Conservation (phyloP, 2,329 filamentous ascomycete genomes). For the Berkeleyomyces rouxiae region DNA sequence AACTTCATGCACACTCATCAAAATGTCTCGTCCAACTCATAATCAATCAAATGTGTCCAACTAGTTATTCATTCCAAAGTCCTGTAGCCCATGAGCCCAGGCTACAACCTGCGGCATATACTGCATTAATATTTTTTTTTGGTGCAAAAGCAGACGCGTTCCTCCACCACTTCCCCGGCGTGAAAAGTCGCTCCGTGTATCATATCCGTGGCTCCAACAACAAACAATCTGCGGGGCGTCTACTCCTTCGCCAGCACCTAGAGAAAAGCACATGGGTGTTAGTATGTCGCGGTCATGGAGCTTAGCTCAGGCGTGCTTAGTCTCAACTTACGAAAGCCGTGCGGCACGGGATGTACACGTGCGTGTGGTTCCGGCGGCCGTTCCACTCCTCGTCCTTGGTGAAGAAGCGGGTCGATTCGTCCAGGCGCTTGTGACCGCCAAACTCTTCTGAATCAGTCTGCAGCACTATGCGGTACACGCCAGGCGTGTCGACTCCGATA, state of each 20-base stretch:
- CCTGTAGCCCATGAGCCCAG: background rate
- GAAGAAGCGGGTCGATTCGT: slow-evolving; percentile 73
- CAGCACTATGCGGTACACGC: slow-evolving; percentile 75
- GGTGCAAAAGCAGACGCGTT: background rate
- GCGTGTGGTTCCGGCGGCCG: slow-evolving; percentile 71
- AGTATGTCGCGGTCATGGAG: background rate
- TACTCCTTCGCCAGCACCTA: slow-evolving; percentile 10
- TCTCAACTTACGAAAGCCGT: slow-evolving; percentile 55
- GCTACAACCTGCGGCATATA: background rate
- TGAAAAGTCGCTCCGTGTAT: no score
- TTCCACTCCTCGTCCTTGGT: slow-evolving; percentile 89
- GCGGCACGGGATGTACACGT: slow-evolving; percentile 75
- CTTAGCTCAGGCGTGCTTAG: background rate
- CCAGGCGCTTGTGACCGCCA: slow-evolving; percentile 64
- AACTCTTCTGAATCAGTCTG: slow-evolving; percentile 63
- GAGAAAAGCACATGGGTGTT: background rate
- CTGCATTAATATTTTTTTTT: background rate
- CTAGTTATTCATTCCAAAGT: background rate
- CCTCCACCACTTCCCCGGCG: no score
- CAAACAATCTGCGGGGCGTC: background rate
- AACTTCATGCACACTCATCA: no score
- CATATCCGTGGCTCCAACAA: background rate
- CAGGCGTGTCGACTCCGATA: slow-evolving; percentile 67
- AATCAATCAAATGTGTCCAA: background rate
- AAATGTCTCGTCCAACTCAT: background rate